Evolutionary conservation across 129 eudicot species (phyloP).

Genomic region (Artemisia tridentata): DNA sequence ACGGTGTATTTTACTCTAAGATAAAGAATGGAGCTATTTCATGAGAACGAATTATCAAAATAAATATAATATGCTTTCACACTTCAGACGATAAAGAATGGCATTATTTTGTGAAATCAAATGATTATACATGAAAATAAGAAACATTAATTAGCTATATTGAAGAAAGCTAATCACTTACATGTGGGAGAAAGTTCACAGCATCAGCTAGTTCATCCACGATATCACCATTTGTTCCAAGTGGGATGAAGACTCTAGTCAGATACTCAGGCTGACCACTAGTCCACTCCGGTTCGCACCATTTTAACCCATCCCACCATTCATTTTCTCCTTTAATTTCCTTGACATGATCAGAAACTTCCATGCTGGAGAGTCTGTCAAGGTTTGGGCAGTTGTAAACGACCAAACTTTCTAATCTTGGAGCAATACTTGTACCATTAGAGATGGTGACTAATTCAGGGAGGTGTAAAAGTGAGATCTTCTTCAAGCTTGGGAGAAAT

Average conservation of each 20-base stretch:
- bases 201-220: slow-evolving; percentile 13
- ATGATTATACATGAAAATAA: too few species aligned
- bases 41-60: too few species aligned
- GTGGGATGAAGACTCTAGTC: slow-evolving; percentile 11
- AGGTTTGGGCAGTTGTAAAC: slow-evolving; percentile 36
- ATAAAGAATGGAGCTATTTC: too few species aligned
- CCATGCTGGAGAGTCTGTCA: slow-evolving; percentile 14
- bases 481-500: slow-evolving; percentile 31
- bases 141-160: too few species aligned
- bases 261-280: slow-evolving; percentile 7
- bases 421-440: slow-evolving; percentile 18
- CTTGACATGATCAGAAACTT: background rate
- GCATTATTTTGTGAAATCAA: too few species aligned
- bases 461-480: slow-evolving; percentile 32
- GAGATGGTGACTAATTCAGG: slow-evolving; percentile 35
- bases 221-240: slow-evolving; percentile 21
- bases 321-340: slow-evolving; percentile 34
- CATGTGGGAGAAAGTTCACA: background rate
- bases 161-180: too few species aligned
- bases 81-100: too few species aligned
- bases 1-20: too few species aligned
- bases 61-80: too few species aligned
- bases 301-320: slow-evolving; percentile 44
- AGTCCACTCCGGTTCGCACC: slow-evolving; percentile 6
- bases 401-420: slow-evolving; percentile 21